phyloP scores from a whole-genome alignment of 805 yeast species.

The Ogataea pilisensis region DNA sequence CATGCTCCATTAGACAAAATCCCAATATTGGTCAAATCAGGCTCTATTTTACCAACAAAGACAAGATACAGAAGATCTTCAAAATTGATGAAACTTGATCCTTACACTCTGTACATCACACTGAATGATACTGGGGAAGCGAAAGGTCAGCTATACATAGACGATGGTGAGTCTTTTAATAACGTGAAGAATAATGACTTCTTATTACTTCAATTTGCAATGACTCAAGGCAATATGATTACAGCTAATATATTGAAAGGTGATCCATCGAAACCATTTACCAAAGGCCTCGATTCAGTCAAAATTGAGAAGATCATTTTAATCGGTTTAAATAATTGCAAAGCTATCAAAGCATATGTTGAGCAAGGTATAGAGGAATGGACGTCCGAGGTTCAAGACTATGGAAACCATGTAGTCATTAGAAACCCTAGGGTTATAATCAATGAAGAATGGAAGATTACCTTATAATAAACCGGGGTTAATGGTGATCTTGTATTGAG shows the following conservation, averaged over 20 bases:
- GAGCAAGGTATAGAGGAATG: conserved; percentile 36
- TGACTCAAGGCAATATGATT: conserved; percentile 31
- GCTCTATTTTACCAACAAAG: conserved; percentile 62
- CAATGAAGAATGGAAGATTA: conserved; percentile 41
- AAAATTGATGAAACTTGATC: conserved; percentile 70
- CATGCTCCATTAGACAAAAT: conserved; percentile 52
- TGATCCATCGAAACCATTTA: conserved; percentile 11
- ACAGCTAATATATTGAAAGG: conserved; percentile 25
- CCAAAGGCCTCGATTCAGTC: conserved; percentile 30
- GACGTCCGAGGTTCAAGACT: conserved; percentile 29
- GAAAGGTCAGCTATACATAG: conserved; percentile 62
- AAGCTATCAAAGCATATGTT: conserved; percentile 26
- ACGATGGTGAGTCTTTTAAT: conserved; percentile 76
- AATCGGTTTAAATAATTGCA: conserved; percentile 31
- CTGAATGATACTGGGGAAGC: conserved; percentile 40
- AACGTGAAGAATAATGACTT: conserved; percentile 50
- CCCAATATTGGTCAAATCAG: conserved; percentile 78
- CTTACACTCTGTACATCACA: conserved; percentile 71
- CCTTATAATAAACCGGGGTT: conserved; percentile 3
- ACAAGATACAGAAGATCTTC: conserved; percentile 79
- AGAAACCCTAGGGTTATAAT: conserved; percentile 49
- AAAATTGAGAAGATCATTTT: conserved; percentile 53
- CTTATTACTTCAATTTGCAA: conserved; percentile 38
- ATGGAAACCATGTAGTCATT: conserved; percentile 28
- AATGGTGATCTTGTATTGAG: too few species aligned